A percentile compares a stretch with the other conserved stretches of the same genome.
Evolutionary conservation across 805 yeast genomes (phyloP).

Genomic region (Kodamaea kakaduensis): DNA sequence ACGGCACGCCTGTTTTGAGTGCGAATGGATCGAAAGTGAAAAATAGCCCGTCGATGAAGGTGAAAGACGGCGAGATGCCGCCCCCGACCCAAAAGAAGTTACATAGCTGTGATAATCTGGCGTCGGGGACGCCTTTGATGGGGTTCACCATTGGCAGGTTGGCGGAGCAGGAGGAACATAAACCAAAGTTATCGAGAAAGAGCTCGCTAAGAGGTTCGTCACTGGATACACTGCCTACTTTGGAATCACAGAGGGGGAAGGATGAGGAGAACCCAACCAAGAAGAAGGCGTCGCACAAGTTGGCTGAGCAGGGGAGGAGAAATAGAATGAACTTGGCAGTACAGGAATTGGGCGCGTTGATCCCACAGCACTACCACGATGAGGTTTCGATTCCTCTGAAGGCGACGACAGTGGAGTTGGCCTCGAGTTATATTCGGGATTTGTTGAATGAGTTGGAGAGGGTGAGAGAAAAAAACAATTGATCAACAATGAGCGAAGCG

Average conservation of each 20-base stretch:
- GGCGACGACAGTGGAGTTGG: slow-evolving; percentile 93
- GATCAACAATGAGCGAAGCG: too few species aligned
- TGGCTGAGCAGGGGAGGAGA: slow-evolving; percentile 95
- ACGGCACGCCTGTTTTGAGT: slow-evolving; percentile 38
- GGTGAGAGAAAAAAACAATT: too few species aligned
- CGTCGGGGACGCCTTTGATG: slow-evolving; percentile 34
- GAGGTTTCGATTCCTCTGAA: slow-evolving; percentile 70
- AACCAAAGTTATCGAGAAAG: slow-evolving; percentile 4
- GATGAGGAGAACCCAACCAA: slow-evolving; percentile 36
- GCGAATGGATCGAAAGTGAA: slow-evolving; percentile 17
- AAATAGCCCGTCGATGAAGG: slow-evolving; percentile 9
- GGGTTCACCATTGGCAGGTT: slow-evolving; percentile 45
- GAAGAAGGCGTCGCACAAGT: slow-evolving; percentile 74
- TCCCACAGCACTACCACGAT: slow-evolving; percentile 61
- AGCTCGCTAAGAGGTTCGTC: slow-evolving; percentile 11
- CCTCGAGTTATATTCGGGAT: slow-evolving; percentile 59
- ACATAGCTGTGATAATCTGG: slow-evolving; percentile 13
- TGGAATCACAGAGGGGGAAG: slow-evolving; percentile 6
- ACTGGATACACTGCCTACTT: slow-evolving; percentile 12
- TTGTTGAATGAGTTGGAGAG: slow-evolving; percentile 28
- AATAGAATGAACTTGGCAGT: slow-evolving; percentile 89
- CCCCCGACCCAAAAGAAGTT: slow-evolving; percentile 35
- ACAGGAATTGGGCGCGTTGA: slow-evolving; percentile 61
- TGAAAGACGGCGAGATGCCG: slow-evolving; percentile 23
- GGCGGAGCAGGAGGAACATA: slow-evolving; percentile 28